Conservation (phyloP, 2,329 filamentous ascomycete species). For the Aspergillus sp. region DNA sequence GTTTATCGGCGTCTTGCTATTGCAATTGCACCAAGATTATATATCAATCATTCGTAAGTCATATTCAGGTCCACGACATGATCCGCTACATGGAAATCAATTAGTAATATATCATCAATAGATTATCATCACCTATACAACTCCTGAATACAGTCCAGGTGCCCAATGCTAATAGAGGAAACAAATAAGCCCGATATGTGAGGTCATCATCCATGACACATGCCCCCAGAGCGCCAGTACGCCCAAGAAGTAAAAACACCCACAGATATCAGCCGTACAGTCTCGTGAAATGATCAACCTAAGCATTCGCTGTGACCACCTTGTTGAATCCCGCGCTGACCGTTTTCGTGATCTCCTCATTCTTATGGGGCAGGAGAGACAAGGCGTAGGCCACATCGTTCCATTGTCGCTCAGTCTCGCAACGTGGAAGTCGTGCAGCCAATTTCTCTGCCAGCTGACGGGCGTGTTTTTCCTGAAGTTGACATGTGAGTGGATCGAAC, state of each 20-base stretch:
- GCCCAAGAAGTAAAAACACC: neutral
- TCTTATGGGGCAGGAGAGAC: constrained; percentile 75
- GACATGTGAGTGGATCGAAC: neutral
- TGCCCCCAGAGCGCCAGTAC: neutral
- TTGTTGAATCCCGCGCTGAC: constrained; percentile 54
- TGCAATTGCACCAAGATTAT: too few relatives aligned
- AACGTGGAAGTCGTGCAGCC: constrained; percentile 78
- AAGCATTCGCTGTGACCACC: constrained; percentile 64
- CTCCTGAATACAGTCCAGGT: too few relatives aligned
- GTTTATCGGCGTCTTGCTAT: too few relatives aligned
- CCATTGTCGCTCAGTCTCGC: constrained; percentile 93
- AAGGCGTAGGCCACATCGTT: constrained; percentile 94
- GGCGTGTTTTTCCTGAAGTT: constrained; percentile 83
- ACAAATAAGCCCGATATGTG: too few relatives aligned
- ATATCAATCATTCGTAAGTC: too few relatives aligned
- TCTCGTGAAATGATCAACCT: constrained; percentile 7
- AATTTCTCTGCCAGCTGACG: constrained; percentile 92
- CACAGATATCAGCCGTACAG: constrained; percentile 15
- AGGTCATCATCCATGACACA: neutral
- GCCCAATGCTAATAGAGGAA: too few relatives aligned
- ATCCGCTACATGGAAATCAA: too few relatives aligned
- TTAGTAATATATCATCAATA: too few relatives aligned
- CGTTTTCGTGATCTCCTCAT: constrained; percentile 46
- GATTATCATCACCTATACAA: too few relatives aligned
- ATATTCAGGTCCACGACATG: too few relatives aligned